Conservation (phyloP, 495 filamentous ascomycete species). For the Hypoxylon rickii region DNA sequence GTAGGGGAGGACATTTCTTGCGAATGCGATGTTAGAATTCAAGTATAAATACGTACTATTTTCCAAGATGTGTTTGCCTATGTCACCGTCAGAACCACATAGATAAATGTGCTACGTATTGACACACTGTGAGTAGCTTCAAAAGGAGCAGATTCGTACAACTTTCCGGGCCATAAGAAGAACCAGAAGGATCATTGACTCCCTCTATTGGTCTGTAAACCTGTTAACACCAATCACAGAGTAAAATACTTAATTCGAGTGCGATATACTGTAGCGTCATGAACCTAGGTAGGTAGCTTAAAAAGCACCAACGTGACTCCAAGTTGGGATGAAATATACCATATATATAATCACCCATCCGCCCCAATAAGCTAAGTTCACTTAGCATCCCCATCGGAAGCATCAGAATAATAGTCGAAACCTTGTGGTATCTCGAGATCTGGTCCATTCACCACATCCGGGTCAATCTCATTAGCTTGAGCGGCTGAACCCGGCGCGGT, state of each 20-base stretch:
- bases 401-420: slow-evolving; percentile 35
- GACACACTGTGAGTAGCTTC: slow-evolving; percentile 6
- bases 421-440: slow-evolving; percentile 4
- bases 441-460: slow-evolving; percentile 15
- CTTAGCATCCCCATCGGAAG: not conserved
- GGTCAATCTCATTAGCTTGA: slow-evolving; percentile 13
- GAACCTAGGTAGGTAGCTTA: no score
- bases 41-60: slow-evolving; percentile 3
- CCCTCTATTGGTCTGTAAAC: slow-evolving; percentile 1
- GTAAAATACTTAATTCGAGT: not conserved
- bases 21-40: not conserved
- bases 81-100: slow-evolving; percentile 8
- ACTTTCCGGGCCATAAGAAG: slow-evolving; percentile 11
- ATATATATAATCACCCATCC: not conserved
- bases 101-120: slow-evolving; percentile 16
- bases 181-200: not conserved
- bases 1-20: no score
- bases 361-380: not conserved
- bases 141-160: slow-evolving; percentile 3
- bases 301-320: no score
- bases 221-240: not conserved
- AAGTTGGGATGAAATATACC: not conserved
- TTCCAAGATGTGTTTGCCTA: slow-evolving; percentile 12
- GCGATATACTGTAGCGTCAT: not conserved
- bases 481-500: not conserved